These are phyloP conservation scores for Hypsizygus ulmarius DNA, from an alignment of 1,284 basidiomycete genomes.

Conservation along the genomic window DNA sequence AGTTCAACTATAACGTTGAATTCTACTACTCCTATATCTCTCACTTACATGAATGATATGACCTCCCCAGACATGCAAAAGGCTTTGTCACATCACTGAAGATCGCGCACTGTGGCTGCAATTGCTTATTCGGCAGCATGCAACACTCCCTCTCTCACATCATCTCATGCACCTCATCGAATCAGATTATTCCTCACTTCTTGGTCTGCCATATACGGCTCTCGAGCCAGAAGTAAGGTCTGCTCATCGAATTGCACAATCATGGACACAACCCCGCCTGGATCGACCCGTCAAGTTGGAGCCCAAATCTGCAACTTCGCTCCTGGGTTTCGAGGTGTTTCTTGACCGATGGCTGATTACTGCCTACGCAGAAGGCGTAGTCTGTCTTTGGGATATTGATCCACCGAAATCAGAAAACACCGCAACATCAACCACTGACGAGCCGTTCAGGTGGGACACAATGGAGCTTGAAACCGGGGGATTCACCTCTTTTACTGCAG, in stretches of 20 bases:
- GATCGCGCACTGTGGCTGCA: conserved; percentile 13
- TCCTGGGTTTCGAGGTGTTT: conserved; percentile 35
- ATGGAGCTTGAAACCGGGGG: no score
- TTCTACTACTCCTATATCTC: neutral
- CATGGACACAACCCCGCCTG: conserved; percentile 12
- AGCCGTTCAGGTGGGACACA: no score
- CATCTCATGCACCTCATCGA: neutral
- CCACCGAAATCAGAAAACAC: neutral
- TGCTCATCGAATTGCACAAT: conserved; percentile 9
- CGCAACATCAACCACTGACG: neutral
- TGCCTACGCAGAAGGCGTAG: conserved; percentile 35
- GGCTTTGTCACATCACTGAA: conserved; percentile 7
- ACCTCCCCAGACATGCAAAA: conserved; percentile 10
- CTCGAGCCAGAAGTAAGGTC: conserved; percentile 9
- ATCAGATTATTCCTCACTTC: neutral
- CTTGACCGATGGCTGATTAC: conserved; percentile 41
- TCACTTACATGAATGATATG: neutral
- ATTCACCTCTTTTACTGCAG: neutral
- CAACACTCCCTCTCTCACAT: conserved; percentile 1
- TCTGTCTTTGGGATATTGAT: conserved; percentile 35
- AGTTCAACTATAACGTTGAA: neutral
- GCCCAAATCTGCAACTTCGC: conserved; percentile 14
- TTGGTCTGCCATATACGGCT: neutral
- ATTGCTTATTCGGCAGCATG: neutral
- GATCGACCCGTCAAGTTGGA: conserved; percentile 12